Evolutionary conservation across 2,329 filamentous ascomycete genomes (phyloP).

Genomic region (Trichoderma sp.): DNA sequence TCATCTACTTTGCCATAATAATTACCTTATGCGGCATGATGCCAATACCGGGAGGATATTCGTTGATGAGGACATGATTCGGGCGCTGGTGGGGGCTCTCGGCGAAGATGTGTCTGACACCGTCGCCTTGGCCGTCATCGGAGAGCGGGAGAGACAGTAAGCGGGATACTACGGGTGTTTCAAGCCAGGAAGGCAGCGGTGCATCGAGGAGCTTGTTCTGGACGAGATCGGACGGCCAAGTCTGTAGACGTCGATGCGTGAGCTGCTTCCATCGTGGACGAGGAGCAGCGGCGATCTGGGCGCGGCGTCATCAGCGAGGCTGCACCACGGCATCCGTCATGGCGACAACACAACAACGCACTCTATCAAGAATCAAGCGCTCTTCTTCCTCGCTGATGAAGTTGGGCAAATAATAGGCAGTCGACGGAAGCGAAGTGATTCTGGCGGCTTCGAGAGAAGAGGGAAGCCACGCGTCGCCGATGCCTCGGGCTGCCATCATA

Average conservation of each 20-base stretch:
- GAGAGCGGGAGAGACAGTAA: conserved; percentile 48
- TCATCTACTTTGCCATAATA: conserved; percentile 24
- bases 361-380: conserved; percentile 66
- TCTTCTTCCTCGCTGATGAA: conserved; percentile 81
- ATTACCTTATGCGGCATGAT: conserved; percentile 87
- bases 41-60: conserved; percentile 83
- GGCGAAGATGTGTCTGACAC: conserved; percentile 47
- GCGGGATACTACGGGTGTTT: conserved; percentile 64
- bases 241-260: conserved; percentile 84
- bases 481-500: conserved; percentile 14
- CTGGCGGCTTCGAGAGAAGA: conserved; percentile 48
- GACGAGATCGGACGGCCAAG: conserved; percentile 81
- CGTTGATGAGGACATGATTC: conserved; percentile 93
- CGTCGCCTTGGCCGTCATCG: conserved; percentile 23
- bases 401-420: conserved; percentile 80
- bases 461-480: conserved; percentile 37
- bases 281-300: conserved; percentile 60
- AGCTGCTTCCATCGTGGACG: conserved; percentile 83
- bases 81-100: conserved; percentile 70
- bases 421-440: conserved; percentile 56
- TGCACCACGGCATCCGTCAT: neutral
- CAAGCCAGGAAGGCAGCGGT: conserved; percentile 73
- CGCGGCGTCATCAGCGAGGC: conserved; percentile 9
- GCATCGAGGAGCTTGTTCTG: conserved; percentile 72
- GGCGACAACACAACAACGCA: conserved; percentile 30